Evolutionary conservation across 2,329 filamentous ascomycete genomes (phyloP).

Genomic region (Nigrograna mackinnonii): DNA sequence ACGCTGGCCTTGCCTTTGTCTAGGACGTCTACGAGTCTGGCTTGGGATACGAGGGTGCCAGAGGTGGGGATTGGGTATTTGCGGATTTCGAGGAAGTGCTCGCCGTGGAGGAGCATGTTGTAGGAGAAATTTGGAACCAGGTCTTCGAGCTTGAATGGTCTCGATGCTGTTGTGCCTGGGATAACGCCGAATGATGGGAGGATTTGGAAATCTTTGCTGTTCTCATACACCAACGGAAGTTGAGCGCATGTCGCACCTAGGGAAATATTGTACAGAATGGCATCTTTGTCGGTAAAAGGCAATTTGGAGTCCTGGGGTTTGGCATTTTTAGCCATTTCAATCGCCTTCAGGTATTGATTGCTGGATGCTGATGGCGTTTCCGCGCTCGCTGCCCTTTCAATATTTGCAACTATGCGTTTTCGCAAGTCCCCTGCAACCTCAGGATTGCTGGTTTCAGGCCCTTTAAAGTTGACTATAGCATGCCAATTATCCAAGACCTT

Average conservation of each 20-base stretch:
- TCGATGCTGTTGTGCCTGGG: constrained; percentile 83
- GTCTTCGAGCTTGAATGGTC: constrained; percentile 78
- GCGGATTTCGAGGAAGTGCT: constrained; percentile 95
- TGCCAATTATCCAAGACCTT: constrained; percentile 67
- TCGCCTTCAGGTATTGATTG: constrained; percentile 71
- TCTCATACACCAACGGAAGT: constrained; percentile 86
- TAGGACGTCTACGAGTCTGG: constrained; percentile 86
- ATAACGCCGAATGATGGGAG: constrained; percentile 96
- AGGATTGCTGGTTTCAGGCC: constrained; percentile 85
- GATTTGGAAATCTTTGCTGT: constrained; percentile 87
- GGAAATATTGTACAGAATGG: constrained; percentile 78
- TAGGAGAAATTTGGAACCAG: constrained; percentile 95
- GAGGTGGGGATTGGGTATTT: constrained; percentile 90
- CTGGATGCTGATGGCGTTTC: constrained; percentile 48
- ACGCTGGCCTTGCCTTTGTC: constrained; percentile 94
- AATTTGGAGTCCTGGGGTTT: constrained; percentile 76
- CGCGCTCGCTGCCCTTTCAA: constrained; percentile 70
- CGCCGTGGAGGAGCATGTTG: constrained; percentile 98
- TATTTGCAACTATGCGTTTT: constrained; percentile 81
- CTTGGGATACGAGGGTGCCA: constrained; percentile 74
- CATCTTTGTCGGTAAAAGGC: constrained; percentile 81
- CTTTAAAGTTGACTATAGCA: constrained; percentile 83
- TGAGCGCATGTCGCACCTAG: constrained; percentile 90
- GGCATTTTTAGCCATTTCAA: constrained; percentile 73
- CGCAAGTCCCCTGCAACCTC: constrained; percentile 75